Evolutionary conservation across 2,329 filamentous ascomycete species (phyloP).

Genomic region (Diaporthe humulicola): DNA sequence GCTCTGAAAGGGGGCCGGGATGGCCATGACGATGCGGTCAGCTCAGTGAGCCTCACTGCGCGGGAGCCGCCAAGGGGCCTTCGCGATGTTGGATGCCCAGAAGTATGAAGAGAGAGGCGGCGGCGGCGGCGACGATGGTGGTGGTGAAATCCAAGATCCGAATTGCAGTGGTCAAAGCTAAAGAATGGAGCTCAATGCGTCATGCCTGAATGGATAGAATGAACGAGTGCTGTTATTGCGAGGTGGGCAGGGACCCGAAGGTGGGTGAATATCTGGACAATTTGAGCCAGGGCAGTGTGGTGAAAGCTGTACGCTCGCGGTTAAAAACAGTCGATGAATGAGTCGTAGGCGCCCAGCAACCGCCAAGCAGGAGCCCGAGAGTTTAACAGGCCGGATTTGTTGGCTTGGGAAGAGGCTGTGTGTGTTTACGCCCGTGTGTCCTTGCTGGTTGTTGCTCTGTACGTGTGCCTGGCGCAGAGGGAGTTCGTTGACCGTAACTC

Average conservation of each 20-base stretch:
- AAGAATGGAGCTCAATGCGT: slow-evolving; percentile 1
- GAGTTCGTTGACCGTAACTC: slow-evolving; percentile 18
- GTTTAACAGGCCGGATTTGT: slow-evolving; percentile 1
- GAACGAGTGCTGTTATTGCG: background rate
- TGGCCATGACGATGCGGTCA: slow-evolving; percentile 36
- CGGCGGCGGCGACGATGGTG: background rate
- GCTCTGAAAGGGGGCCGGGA: slow-evolving; percentile 35
- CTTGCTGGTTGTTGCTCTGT: background rate
- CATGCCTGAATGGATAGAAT: background rate
- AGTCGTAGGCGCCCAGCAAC: slow-evolving; percentile 23
- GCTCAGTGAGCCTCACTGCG: slow-evolving; percentile 1
- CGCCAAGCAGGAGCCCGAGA: slow-evolving; percentile 7
- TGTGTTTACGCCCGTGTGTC: slow-evolving; percentile 1
- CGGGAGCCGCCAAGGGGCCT: background rate
- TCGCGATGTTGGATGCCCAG: background rate
- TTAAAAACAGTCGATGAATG: slow-evolving; percentile 25
- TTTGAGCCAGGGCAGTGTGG: slow-evolving; percentile 11
- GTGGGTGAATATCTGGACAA: background rate
- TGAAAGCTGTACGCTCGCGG: slow-evolving; percentile 17
- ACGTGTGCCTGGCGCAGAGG: background rate
- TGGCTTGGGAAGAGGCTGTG: slow-evolving; percentile 19
- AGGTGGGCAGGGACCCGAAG: slow-evolving; percentile 9
- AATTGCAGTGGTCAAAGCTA: background rate
- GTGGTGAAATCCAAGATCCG: slow-evolving; percentile 4
- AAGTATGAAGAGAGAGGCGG: background rate